Evolutionary conservation across 192 early-diverging fungal genomes (phyloP), one percentile per base, ranked within the genome.

Genomic region (Rhizoclosmatium globosum): DNA sequence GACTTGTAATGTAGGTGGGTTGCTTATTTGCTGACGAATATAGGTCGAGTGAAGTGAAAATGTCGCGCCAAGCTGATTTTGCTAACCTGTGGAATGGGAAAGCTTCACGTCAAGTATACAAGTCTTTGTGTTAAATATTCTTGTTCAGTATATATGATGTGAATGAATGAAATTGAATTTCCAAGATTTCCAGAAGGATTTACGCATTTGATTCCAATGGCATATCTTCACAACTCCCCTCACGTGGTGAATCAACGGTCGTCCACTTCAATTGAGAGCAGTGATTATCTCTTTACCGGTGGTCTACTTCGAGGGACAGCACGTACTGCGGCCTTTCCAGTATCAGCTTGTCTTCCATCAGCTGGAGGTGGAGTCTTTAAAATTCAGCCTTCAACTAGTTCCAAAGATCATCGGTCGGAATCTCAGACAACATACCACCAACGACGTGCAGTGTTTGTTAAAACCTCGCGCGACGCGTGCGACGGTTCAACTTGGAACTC

Each of bases 51-150:
- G 44, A 3, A 42, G 23, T 82, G 2, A 71, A 78, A 62, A 73
- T 82, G 71, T 70, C 81, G 2, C 42, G 57, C 4, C 77, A 74
- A 17, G 81, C 81, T 17, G 81, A 82, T 56, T 82, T 82, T 69
- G 81, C 65, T 2, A 58, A 60, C 47, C 56, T 82, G 39, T 60
- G 69, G 78, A 60, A 79, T 44, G 62, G 45, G 38, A 44, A 60
- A 43, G 45, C 58, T 21, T 23, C 11, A 19, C 45, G 45, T 11
- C 38, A 31, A 64, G 31, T 64, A 6, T 75, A 21, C 42, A 17
- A 39, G 59, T 64, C 73, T n/a, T 42, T 75, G 42, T 62, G 44
- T 46, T 75, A 21, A 62, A 21, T 19, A 0, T 19, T 53, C 6
- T 7, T 53, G 50, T 53, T 31, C 31, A 31, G 31, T 31, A 31